Percentiles rank a stretch among this genome's conserved stretches.
Conservation (phyloP, 768 basidiomycete genomes). For the Rhodotorula sphaerocarpa region DNA sequence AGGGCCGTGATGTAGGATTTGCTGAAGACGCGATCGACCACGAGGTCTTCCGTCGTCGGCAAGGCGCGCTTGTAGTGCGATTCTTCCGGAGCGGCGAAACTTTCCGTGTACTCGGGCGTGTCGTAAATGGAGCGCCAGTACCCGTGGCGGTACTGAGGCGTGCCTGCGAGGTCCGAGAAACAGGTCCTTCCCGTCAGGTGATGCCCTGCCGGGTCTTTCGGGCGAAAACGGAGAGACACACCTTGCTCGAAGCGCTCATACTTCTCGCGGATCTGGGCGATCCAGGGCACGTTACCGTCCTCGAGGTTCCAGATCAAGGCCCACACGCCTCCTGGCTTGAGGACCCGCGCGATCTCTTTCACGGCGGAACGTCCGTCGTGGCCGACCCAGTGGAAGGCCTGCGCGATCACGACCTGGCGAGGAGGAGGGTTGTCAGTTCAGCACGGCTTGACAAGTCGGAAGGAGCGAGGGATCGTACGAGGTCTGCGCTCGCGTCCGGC, state of each 20-base stretch:
- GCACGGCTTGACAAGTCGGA: not conserved
- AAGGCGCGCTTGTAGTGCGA: slow-evolving; percentile 56
- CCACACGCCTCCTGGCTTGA: slow-evolving; percentile 65
- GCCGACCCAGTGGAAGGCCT: slow-evolving; percentile 89
- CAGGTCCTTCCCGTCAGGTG: no score
- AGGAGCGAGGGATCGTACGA: slow-evolving; percentile 49
- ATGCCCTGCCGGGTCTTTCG: slow-evolving; percentile 68
- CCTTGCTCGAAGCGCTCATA: slow-evolving; percentile 45
- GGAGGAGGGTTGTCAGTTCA: slow-evolving; percentile 49
- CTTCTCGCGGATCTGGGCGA: slow-evolving; percentile 60
- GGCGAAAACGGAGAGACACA: slow-evolving; percentile 64
- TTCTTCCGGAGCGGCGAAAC: slow-evolving; percentile 37
- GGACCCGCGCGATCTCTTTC: slow-evolving; percentile 66
- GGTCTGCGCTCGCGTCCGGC: slow-evolving; percentile 62
- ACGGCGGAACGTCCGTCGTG: slow-evolving; percentile 65
- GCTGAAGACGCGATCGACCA: slow-evolving; percentile 61
- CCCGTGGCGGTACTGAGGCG: slow-evolving; percentile 20
- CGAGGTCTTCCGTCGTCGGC: slow-evolving; percentile 52
- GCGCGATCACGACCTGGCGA: slow-evolving; percentile 16
- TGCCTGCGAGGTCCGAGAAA: not conserved
- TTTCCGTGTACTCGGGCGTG: slow-evolving; percentile 51
- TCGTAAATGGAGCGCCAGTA: slow-evolving; percentile 31
- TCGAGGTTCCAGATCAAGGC: slow-evolving; percentile 87
- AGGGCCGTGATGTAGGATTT: slow-evolving; percentile 77
- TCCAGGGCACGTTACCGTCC: slow-evolving; percentile 64